These are phyloP conservation scores for Cryptosporidium meleagridis DNA, from an alignment of 169 alveolate species.

Conservation along the genomic window DNA sequence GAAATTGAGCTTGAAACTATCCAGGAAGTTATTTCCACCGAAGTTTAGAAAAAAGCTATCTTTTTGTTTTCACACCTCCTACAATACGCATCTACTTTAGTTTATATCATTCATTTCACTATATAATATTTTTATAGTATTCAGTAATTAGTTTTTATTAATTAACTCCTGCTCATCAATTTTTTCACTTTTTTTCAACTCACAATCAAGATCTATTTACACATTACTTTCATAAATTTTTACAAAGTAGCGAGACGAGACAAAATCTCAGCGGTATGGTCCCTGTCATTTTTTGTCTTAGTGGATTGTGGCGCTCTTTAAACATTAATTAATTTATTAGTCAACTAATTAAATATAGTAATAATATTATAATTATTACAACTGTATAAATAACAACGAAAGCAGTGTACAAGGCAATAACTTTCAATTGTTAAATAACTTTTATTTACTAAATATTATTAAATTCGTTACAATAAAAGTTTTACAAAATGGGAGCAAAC, in stretches of 20 bases:
- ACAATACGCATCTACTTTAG: neutral
- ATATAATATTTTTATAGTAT: conserved; percentile 1
- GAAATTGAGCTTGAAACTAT: conserved; percentile 68
- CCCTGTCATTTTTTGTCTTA: conserved; percentile 3
- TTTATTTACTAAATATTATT: neutral
- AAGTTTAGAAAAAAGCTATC: neutral
- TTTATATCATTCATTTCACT: conserved; percentile 5
- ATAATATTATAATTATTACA: no score
- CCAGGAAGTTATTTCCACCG: conserved; percentile 65
- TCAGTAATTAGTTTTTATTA: neutral
- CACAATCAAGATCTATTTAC: neutral
- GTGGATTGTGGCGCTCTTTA: neutral
- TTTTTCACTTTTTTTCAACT: neutral
- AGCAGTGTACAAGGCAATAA: neutral
- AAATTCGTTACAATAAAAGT: neutral
- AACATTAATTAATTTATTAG: neutral
- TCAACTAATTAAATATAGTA: neutral
- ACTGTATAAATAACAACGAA: neutral
- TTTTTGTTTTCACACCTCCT: neutral
- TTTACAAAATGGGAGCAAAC: conserved; percentile 79
- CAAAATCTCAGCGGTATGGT: neutral
- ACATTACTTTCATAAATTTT: neutral
- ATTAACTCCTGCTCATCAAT: neutral
- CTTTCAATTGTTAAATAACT: neutral
- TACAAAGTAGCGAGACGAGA: conserved; percentile 1